These are phyloP conservation scores for Inosperma sp. DNA, from an alignment of 768 basidiomycete genomes.

Conservation along the genomic window DNA sequence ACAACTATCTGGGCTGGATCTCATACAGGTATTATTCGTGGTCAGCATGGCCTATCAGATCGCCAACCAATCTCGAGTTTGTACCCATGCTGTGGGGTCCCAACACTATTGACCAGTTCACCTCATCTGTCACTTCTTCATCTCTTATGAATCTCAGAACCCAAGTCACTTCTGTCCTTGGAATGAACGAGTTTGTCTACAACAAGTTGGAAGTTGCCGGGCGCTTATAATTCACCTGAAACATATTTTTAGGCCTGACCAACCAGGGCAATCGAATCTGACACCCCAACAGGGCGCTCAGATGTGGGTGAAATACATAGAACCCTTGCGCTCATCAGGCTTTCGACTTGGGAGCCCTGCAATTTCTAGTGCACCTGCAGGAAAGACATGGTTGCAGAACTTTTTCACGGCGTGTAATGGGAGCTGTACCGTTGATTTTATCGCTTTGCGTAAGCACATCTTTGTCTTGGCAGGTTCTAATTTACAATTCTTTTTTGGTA, in stretches of 20 bases:
- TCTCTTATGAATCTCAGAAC: too few species aligned
- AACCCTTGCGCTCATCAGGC: conserved; percentile 49
- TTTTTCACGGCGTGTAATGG: conserved; percentile 51
- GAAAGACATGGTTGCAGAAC: conserved; percentile 49
- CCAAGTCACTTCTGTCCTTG: too few species aligned
- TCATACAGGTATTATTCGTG: too few species aligned
- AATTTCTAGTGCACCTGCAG: conserved; percentile 46
- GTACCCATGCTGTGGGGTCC: too few species aligned
- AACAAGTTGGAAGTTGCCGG: too few species aligned
- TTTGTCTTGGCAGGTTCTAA: conserved; percentile 17
- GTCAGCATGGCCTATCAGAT: too few species aligned
- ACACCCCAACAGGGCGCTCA: conserved; percentile 41
- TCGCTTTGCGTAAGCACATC: conserved; percentile 51
- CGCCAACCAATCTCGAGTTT: too few species aligned
- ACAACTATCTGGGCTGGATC: too few species aligned
- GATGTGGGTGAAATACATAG: conserved; percentile 55
- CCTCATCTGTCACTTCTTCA: too few species aligned
- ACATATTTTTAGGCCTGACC: conserved; percentile 63
- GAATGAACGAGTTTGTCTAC: too few species aligned
- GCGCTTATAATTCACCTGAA: too few species aligned
- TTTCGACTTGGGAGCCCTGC: conserved; percentile 56
- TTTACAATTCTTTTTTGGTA: neutral
- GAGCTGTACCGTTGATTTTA: conserved; percentile 47
- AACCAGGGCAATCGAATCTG: conserved; percentile 44
- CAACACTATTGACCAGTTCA: too few species aligned